These are phyloP conservation scores for Lippia alba DNA, from an alignment of 305 asterid species.

Conservation along the genomic window DNA sequence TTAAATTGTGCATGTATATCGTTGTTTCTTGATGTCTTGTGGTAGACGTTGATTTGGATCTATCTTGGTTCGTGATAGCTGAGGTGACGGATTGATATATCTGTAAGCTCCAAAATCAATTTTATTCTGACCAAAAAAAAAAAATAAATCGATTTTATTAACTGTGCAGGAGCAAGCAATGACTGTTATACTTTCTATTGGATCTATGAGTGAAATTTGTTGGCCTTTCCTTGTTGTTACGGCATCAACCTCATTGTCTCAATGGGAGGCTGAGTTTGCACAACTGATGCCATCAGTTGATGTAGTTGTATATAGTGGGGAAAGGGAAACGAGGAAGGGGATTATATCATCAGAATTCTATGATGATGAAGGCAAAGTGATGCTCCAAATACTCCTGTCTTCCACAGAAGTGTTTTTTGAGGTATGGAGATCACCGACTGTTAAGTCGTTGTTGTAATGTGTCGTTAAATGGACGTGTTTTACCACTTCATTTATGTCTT, in stretches of 20 bases:
- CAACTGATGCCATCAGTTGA: constrained; percentile 61
- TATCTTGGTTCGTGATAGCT: too few relatives aligned
- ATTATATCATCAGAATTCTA: constrained; percentile 67
- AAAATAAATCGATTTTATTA: constrained; percentile 33
- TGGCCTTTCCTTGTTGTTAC: constrained; percentile 67
- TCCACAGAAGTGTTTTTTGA: constrained; percentile 56
- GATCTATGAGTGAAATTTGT: constrained; percentile 49
- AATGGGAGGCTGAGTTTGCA: constrained; percentile 72
- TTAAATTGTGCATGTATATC: not conserved
- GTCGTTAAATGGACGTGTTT: constrained; percentile 3
- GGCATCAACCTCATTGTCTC: constrained; percentile 45
- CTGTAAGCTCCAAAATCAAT: not conserved
- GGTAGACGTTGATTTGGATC: too few relatives aligned
- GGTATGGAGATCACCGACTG: constrained; percentile 43
- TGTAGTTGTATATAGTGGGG: constrained; percentile 66
- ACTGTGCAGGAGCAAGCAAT: constrained; percentile 58
- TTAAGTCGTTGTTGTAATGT: not conserved
- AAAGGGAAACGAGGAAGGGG: constrained; percentile 48
- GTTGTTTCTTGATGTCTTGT: constrained; percentile 1
- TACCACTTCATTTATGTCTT: not conserved
- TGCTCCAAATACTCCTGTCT: constrained; percentile 63
- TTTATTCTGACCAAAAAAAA: too few relatives aligned
- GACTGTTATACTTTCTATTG: constrained; percentile 50
- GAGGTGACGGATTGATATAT: too few relatives aligned
- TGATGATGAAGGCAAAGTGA: constrained; percentile 53